A percentile compares a stretch with the other conserved stretches of the same genome.
These are phyloP conservation scores for Maudiozyma humilis DNA, from an alignment of 1,139 yeast genomes.

Conservation along the genomic window DNA sequence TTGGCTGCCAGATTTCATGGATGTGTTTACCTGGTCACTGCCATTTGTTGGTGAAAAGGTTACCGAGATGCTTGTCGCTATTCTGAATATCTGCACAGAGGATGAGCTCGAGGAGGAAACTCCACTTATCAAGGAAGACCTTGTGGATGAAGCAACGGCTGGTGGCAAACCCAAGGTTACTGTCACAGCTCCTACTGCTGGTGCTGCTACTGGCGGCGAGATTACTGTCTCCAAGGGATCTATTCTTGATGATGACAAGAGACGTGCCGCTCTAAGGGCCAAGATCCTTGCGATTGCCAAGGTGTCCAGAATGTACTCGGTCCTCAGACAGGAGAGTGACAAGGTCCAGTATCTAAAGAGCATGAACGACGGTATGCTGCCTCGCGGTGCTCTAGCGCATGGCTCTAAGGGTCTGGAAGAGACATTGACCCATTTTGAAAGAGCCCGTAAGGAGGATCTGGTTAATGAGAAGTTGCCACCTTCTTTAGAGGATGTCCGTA, in stretches of 20 bases:
- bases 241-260: constrained; percentile 27
- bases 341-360: constrained; percentile 73
- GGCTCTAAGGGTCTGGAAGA: constrained; percentile 75
- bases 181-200: neutral
- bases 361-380: constrained; percentile 61
- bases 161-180: neutral
- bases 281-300: constrained; percentile 93
- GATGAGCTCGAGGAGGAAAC: constrained; percentile 72
- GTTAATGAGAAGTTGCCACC: constrained; percentile 89
- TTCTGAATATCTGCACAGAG: constrained; percentile 87
- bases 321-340: constrained; percentile 83
- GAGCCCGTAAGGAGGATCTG: constrained; percentile 74
- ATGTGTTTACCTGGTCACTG: constrained; percentile 93
- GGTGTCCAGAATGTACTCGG: constrained; percentile 86
- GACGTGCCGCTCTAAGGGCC: constrained; percentile 59
- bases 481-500: constrained; percentile 47
- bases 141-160: constrained; percentile 8
- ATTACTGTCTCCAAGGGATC: constrained; percentile 7
- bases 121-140: constrained; percentile 23
- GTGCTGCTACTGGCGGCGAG: neutral
- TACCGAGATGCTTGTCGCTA: constrained; percentile 86
- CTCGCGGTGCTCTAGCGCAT: constrained; percentile 78
- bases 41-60: constrained; percentile 98
- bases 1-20: constrained; percentile 96
- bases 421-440: constrained; percentile 70